Conservation (phyloP, 768 basidiomycete species). For the Tulasnella sp. region DNA sequence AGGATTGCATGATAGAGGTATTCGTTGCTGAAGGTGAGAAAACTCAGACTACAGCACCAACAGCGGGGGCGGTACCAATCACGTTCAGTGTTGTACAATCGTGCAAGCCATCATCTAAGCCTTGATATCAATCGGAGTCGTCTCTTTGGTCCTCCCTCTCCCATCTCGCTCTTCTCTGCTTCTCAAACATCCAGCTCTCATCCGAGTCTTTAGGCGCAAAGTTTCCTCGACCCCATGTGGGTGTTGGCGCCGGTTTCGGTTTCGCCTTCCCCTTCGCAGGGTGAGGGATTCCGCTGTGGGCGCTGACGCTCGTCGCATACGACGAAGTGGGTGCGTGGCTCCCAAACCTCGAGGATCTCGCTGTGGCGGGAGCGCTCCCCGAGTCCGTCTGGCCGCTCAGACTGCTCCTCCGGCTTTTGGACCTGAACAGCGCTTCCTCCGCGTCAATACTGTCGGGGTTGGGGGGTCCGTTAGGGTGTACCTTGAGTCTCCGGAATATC, state of each 20-base stretch:
- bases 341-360: neutral
- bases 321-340: neutral
- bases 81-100: too few species aligned
- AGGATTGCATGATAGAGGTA: too few species aligned
- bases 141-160: neutral
- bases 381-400: neutral
- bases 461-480: neutral
- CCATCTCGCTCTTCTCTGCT: neutral
- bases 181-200: neutral
- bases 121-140: neutral
- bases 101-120: too few species aligned
- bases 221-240: neutral
- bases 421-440: neutral
- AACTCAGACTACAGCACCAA: too few species aligned
- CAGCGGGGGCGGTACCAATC: too few species aligned
- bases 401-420: neutral
- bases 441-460: neutral
- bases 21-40: too few species aligned
- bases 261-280: neutral
- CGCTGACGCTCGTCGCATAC: neutral
- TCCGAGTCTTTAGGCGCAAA: neutral
- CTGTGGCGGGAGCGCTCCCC: neutral
- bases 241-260: neutral
- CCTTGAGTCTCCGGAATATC: neutral
- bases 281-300: neutral